Evolutionary conservation across 1,284 basidiomycete genomes (phyloP).

Genomic region (Leucoagaricus sp.): DNA sequence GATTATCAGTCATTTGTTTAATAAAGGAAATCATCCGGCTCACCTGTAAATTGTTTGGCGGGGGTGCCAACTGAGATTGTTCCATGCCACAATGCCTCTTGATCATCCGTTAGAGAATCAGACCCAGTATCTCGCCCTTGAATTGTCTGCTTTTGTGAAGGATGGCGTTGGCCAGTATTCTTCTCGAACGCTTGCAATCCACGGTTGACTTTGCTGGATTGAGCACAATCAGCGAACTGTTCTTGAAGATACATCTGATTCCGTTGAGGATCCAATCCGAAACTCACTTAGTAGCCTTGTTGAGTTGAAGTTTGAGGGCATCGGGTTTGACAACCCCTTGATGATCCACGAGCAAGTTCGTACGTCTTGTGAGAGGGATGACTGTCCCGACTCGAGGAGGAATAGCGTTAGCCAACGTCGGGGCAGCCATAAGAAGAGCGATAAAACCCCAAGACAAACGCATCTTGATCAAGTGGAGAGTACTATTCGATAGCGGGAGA

Average conservation of each 20-base stretch:
- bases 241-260: neutral
- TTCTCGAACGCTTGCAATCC: constrained; percentile 37
- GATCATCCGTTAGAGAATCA: constrained; percentile 32
- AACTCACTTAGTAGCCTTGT: constrained; percentile 20
- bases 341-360: constrained; percentile 21
- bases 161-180: constrained; percentile 42
- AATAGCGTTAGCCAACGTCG: neutral
- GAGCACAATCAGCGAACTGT: neutral
- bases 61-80: constrained; percentile 44
- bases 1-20: neutral
- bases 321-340: constrained; percentile 26
- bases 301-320: constrained; percentile 22
- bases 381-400: constrained; percentile 1
- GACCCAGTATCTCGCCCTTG: constrained; percentile 26
- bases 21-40: neutral
- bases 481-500: neutral
- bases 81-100: constrained; percentile 35
- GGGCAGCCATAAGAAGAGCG: constrained; percentile 7
- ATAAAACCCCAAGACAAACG: constrained; percentile 7
- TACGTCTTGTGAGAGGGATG: constrained; percentile 24
- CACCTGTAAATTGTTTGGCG: constrained; percentile 30
- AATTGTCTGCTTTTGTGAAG: constrained; percentile 20
- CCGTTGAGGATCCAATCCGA: no score
- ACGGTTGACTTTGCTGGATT: constrained; percentile 36
- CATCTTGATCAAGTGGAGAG: constrained; percentile 2